A percentile compares a stretch with the other conserved stretches of the same genome.
These are phyloP conservation scores for Trypanosoma melophagium DNA, from an alignment of 208 protist species.

Conservation along the genomic window DNA sequence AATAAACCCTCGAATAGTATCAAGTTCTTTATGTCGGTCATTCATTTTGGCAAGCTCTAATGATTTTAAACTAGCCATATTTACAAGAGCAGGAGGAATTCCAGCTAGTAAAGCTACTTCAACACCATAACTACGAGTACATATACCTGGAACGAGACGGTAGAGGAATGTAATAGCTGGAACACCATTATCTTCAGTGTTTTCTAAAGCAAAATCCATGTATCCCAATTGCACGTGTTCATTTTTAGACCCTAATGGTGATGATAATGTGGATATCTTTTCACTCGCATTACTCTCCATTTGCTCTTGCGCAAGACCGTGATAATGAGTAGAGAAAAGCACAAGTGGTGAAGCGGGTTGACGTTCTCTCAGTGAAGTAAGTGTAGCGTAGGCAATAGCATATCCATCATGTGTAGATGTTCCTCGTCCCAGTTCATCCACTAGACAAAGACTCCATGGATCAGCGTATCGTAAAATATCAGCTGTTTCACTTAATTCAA, in stretches of 20 bases:
- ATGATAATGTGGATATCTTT: not conserved
- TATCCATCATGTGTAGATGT: constrained; percentile 97
- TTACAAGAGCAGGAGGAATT: constrained; percentile 55
- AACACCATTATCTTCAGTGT: constrained; percentile 24
- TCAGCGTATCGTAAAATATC: constrained; percentile 91
- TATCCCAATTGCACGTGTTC: constrained; percentile 71
- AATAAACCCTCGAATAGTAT: constrained; percentile 34
- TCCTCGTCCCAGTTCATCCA: constrained; percentile 98
- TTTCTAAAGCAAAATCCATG: constrained; percentile 81
- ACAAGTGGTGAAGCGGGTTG: constrained; percentile 60
- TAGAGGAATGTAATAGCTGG: constrained; percentile 86
- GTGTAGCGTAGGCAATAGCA: constrained; percentile 96
- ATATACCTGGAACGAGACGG: constrained; percentile 82
- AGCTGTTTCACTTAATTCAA: constrained; percentile 94
- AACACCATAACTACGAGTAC: constrained; percentile 88
- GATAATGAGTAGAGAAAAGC: constrained; percentile 98
- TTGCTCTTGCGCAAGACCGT: constrained; percentile 91
- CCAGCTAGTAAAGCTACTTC: constrained; percentile 90
- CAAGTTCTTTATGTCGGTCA: constrained; percentile 58
- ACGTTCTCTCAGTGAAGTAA: constrained; percentile 64
- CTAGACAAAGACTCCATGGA: constrained; percentile 93
- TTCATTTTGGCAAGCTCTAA: constrained; percentile 56
- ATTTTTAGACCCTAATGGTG: not conserved
- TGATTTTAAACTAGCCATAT: constrained; percentile 62
- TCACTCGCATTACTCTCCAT: not conserved